Evolutionary conservation across 1,284 basidiomycete genomes (phyloP).

Genomic region (Rhodofomes roseus): DNA sequence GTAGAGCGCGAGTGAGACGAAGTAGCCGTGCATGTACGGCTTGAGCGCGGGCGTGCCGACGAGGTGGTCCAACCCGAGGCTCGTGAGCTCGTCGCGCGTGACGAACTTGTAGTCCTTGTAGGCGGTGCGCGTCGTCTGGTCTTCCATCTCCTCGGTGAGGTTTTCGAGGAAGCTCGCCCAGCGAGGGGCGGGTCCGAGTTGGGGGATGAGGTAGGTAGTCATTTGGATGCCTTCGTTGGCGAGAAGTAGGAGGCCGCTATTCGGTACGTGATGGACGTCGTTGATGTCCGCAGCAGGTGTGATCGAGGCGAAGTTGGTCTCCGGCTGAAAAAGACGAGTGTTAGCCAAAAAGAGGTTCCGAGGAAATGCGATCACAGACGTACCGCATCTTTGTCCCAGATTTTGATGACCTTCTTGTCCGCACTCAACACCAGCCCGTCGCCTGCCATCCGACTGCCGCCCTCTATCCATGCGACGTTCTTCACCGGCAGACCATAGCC

Average conservation of each 20-base stretch:
- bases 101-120: conserved; percentile 99
- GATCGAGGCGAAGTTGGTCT: conserved; percentile 88
- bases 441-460: conserved; percentile 77
- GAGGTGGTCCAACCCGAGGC: conserved; percentile 90
- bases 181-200: conserved; percentile 92
- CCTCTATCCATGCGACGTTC: conserved; percentile 87
- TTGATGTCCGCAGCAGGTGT: conserved; percentile 88
- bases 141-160: conserved; percentile 97
- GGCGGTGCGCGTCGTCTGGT: conserved; percentile 69
- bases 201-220: conserved; percentile 91
- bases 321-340: conserved; percentile 50
- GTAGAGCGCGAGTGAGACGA: conserved; percentile 93
- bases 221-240: conserved; percentile 94
- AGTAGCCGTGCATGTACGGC: conserved; percentile 99
- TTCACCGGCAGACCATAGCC: conserved; percentile 94
- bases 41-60: conserved; percentile 93
- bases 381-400: conserved; percentile 87
- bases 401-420: conserved; percentile 93
- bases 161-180: conserved; percentile 99
- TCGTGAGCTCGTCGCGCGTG: conserved; percentile 82
- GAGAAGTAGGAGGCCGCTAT: conserved; percentile 81
- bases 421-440: conserved; percentile 87
- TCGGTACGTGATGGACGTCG: conserved; percentile 84
- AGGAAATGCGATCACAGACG: conserved; percentile 27
- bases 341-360: conserved; percentile 1